Evolutionary conservation across 805 yeast genomes (phyloP).

Genomic region (Cyberlindnera euphorbiae): DNA sequence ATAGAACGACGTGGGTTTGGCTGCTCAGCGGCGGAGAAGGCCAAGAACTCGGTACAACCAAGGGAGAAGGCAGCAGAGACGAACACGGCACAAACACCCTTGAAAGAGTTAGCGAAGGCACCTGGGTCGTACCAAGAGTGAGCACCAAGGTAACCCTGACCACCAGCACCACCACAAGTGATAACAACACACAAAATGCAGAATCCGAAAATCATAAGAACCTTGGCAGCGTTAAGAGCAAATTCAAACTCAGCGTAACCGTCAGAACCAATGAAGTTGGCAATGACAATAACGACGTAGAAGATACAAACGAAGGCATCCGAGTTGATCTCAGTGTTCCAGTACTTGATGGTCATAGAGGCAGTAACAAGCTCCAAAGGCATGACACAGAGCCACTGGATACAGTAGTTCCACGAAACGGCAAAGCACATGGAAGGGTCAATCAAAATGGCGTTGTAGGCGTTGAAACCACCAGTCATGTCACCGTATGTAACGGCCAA

Average conservation of each 20-base stretch:
- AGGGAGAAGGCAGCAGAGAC: slow-evolving; percentile 61
- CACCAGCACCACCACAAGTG: slow-evolving; percentile 54
- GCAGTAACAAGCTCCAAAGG: slow-evolving; percentile 56
- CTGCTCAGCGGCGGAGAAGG: slow-evolving; percentile 65
- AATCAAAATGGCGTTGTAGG: slow-evolving; percentile 33
- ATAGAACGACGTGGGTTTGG: slow-evolving; percentile 53
- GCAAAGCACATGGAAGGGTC: slow-evolving; percentile 59
- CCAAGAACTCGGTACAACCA: slow-evolving; percentile 63
- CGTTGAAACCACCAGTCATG: slow-evolving; percentile 36
- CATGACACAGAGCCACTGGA: slow-evolving; percentile 50
- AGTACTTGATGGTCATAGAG: slow-evolving; percentile 44
- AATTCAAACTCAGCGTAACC: slow-evolving; percentile 72
- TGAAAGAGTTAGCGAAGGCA: slow-evolving; percentile 39
- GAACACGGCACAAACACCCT: slow-evolving; percentile 60
- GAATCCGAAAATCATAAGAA: slow-evolving; percentile 55
- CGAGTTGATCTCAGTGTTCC: slow-evolving; percentile 39
- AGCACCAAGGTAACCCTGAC: slow-evolving; percentile 56
- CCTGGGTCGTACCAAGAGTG: slow-evolving; percentile 58
- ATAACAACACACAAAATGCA: slow-evolving; percentile 50
- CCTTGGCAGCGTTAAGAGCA: slow-evolving; percentile 48
- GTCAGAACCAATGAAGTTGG: slow-evolving; percentile 54
- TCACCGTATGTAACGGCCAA: slow-evolving; percentile 37
- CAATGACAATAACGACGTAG: slow-evolving; percentile 42
- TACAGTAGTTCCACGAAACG: slow-evolving; percentile 53
- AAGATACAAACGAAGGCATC: slow-evolving; percentile 57